Evolutionary conservation across 352 stramenopile species (phyloP).

Genomic region (Globisporangium alternatum): DNA sequence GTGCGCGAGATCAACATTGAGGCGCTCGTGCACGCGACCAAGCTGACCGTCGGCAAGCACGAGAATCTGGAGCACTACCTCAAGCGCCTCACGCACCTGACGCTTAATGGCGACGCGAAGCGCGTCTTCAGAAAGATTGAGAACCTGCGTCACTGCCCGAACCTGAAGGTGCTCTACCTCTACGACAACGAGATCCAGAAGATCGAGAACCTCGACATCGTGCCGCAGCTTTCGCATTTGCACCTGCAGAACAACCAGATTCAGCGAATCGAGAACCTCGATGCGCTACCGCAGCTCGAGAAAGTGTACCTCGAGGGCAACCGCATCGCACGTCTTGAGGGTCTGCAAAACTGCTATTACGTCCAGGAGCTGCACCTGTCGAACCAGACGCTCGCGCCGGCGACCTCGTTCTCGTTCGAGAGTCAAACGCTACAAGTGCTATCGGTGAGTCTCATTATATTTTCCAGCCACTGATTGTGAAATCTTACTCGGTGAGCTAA

Average conservation of each 20-base stretch:
- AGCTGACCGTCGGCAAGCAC: slow-evolving; percentile 61
- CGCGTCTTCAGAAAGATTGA: slow-evolving; percentile 43
- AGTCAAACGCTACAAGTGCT: slow-evolving; percentile 35
- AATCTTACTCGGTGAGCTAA: neutral
- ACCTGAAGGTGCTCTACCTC: slow-evolving; percentile 72
- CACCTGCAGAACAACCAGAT: slow-evolving; percentile 75
- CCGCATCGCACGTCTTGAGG: slow-evolving; percentile 53
- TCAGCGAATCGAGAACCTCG: slow-evolving; percentile 45
- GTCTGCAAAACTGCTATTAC: slow-evolving; percentile 31
- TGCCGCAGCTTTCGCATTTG: slow-evolving; percentile 59
- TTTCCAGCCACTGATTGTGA: neutral
- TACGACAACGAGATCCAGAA: slow-evolving; percentile 69
- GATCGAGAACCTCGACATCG: slow-evolving; percentile 51
- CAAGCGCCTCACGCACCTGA: slow-evolving; percentile 69
- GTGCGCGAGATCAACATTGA: slow-evolving; percentile 58
- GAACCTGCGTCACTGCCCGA: slow-evolving; percentile 59
- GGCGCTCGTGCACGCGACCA: slow-evolving; percentile 56
- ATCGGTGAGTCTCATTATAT: slow-evolving; percentile 22
- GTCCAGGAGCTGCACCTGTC: slow-evolving; percentile 69
- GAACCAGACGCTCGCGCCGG: slow-evolving; percentile 43
- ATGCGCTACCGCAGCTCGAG: slow-evolving; percentile 40
- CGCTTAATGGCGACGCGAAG: slow-evolving; percentile 44
- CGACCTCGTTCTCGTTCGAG: slow-evolving; percentile 44
- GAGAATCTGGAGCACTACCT: slow-evolving; percentile 69
- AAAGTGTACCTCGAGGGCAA: slow-evolving; percentile 79